Percentiles rank a stretch among this genome's conserved stretches.
These are phyloP conservation scores for Tanozyma kutaoensis DNA, from an alignment of 805 yeast species.

Conservation along the genomic window DNA sequence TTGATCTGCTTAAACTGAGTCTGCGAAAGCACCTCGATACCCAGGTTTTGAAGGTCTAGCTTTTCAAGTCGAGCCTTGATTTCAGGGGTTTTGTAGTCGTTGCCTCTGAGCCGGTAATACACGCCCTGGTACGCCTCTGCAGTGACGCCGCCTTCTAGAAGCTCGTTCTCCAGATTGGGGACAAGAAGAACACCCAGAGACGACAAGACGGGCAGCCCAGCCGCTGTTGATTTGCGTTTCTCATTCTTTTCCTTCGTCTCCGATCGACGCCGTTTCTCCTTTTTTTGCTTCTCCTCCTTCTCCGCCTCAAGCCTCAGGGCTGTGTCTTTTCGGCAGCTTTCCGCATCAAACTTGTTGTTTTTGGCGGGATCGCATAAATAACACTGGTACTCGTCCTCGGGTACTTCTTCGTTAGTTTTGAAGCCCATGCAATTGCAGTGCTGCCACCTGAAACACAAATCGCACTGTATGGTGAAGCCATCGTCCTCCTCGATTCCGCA, in stretches of 20 bases:
- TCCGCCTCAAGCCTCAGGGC: slow-evolving; percentile 17
- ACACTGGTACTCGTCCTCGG: slow-evolving; percentile 67
- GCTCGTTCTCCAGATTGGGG: slow-evolving; percentile 30
- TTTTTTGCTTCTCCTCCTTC: not conserved
- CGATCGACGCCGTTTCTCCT: no score
- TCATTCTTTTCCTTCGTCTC: no score
- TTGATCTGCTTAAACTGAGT: slow-evolving; percentile 15
- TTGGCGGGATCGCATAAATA: slow-evolving; percentile 49
- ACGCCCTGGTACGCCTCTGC: slow-evolving; percentile 40
- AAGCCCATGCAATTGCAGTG: slow-evolving; percentile 87
- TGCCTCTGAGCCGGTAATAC: slow-evolving; percentile 32
- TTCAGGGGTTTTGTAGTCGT: slow-evolving; percentile 28
- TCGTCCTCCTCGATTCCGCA: slow-evolving; percentile 84
- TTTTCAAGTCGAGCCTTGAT: slow-evolving; percentile 10
- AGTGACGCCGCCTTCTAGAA: slow-evolving; percentile 23
- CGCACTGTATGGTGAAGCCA: slow-evolving; percentile 93
- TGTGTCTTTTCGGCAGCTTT: slow-evolving; percentile 16
- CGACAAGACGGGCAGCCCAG: no score
- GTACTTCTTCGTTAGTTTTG: slow-evolving; percentile 56
- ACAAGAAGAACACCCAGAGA: no score
- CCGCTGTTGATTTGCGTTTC: no score
- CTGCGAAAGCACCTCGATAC: slow-evolving; percentile 10
- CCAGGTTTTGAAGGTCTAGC: not conserved
- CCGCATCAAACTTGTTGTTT: slow-evolving; percentile 31
- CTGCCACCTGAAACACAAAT: slow-evolving; percentile 86